Evolutionary conservation across 495 filamentous ascomycete genomes (phyloP), one percentile per base, ranked within the genome.

Genomic region (Penicillium roqueforti): DNA sequence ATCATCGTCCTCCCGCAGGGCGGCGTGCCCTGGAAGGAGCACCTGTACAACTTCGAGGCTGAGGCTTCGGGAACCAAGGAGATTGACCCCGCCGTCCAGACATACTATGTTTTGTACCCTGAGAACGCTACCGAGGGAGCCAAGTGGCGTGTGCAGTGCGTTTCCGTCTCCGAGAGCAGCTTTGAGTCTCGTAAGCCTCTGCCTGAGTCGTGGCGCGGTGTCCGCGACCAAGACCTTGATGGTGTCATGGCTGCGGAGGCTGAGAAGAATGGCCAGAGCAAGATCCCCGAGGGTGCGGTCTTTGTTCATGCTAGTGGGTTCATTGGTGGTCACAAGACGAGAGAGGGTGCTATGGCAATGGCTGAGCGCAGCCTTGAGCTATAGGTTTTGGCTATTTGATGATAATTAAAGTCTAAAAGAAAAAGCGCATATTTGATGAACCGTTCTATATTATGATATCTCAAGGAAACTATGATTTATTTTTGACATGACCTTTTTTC

Each of bases 281-380:
- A 68, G 59, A 63, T 76, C 29, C 75, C 75, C 3, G 72, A 74
- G 25, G 93, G 92, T 6, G 82, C 88, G 36, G 83, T 97, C 20
- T 98, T 98, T 67, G 87, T 96, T 48, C 93, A 98, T 61, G 92
- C 93, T 7, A 86, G 84, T 48, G 95, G 93, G 4, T 98, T 98
- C 68, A 96, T 97, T 68, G 93, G 95, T 16, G 93, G 93, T 3
- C 95, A 96, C 67, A 85, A 86, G 76, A 92, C 86, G 0, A 91
- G 85, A 63, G 90, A 95, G 45, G 95, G 93, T n/a, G 92, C 85
- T 23, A 76, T 88, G 64, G 82, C 83, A 44, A 92, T 97, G 90
- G 91, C 92, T 36, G 75, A 81, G 63, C 88, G 85, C 72, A 85
- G 89, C 8, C 69, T 85, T 57, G 79, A 78, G 50, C 62, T 76